Base-by-base conservation (phyloP, 2,329 filamentous ascomycete species). In the Metarhizium rileyi region DNA sequence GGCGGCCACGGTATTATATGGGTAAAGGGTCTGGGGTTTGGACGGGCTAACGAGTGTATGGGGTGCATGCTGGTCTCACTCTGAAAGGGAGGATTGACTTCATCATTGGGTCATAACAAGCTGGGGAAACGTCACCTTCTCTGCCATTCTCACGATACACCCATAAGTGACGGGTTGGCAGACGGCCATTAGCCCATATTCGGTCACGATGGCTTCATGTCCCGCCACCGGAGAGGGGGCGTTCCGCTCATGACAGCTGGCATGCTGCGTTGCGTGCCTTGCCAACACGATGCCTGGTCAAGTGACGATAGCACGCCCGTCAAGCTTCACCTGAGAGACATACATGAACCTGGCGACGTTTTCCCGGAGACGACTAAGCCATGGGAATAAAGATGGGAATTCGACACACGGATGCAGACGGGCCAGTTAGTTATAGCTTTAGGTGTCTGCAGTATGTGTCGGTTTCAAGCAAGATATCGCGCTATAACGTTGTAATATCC, bases 81-180 rank as follows among this genome's bases (percentile, higher is more conserved):
- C 55, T 25, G 53, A 55, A 61, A 61, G 59, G 59, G 59, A 61
- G 58, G 50, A 47, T 38, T 16, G 47, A 48, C 51, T 42, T 23
- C 48, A 38, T 51, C 50, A 51, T 57, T 55, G 54, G 52, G 58
- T 55, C 56, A 56, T 53, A 45, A 46, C 50, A 52, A 51, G 51
- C 51, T 51, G 50, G 46, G 40, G 41, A 46, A 33, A 26, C 35
- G 46, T 53, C 46, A 50, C 41, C 22, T 33, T 23, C 45, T 50
- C 26, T 33, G 9, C 20, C 38, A 42, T 40, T 41, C 30, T 45
- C 46, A 47, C 26, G 42, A 52, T 49, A 38, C 35, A 36, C 14
- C 35, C 28, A 46, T 49, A n/a, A n/a, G n/a, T 33, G 16, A 46
- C 26, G 35, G 46, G 42, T 42, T 51, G 42, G 25, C 7, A 36